Conservation (phyloP, 306 rosid genomes). For the barrel medic (Medicago truncatula) region MtrunA17r5.0-ANR NC_053044.1:11727501-11728000, state of each 20-base stretch:
- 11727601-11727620: conserved; percentile 64
- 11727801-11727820: conserved; percentile 70
- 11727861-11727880: conserved; percentile 52
- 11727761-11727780: conserved; percentile 52
- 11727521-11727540: conserved; percentile 58
- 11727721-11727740: conserved; percentile 23
- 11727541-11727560: conserved; percentile 60
- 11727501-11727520: conserved; percentile 65
- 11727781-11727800: conserved; percentile 59
- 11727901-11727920: conserved; percentile 46
- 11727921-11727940: conserved; percentile 40
- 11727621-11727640: conserved; percentile 51
- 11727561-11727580: conserved; percentile 63
- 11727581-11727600: conserved; percentile 55
- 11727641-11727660: conserved; percentile 47
- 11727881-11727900: conserved; percentile 47
- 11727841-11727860: conserved; percentile 49
- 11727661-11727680: conserved; percentile 53
- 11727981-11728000: conserved; percentile 52
- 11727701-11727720: conserved; percentile 31
- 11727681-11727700: conserved; percentile 27
- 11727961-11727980: conserved; percentile 62
- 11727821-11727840: conserved; percentile 57
- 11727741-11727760: conserved; percentile 47
- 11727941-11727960: conserved; percentile 41